These are phyloP conservation scores for Polychytrium aggregatum DNA, from an alignment of 192 early-diverging fungal species.

Conservation along the genomic window DNA sequence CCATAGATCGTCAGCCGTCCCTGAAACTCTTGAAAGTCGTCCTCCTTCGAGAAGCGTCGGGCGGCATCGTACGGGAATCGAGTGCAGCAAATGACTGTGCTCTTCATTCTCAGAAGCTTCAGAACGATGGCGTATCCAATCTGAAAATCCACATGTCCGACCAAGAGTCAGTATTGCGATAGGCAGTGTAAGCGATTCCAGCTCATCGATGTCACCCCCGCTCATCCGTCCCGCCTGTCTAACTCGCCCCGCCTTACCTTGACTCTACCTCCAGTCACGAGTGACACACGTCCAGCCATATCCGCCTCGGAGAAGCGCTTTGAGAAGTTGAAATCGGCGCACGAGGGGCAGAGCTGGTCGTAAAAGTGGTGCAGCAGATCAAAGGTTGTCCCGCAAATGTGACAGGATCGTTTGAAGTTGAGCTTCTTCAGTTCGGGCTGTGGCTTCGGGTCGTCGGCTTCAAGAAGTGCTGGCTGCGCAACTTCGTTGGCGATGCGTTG, in stretches of 20 bases:
- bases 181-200: constrained; percentile 3
- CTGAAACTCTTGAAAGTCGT: constrained; percentile 23
- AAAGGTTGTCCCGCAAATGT: constrained; percentile 31
- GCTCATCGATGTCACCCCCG: constrained; percentile 7
- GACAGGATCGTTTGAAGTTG: constrained; percentile 33
- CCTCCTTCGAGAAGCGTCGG: constrained; percentile 32
- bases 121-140: constrained; percentile 44
- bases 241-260: no score
- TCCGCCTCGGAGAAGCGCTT: constrained; percentile 33
- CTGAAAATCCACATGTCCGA: constrained; percentile 8
- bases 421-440: constrained; percentile 11
- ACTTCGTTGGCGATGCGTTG: constrained; percentile 1
- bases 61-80: constrained; percentile 44
- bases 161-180: no score
- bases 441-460: neutral
- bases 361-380: constrained; percentile 36
- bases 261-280: constrained; percentile 44
- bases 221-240: no score
- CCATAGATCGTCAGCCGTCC: constrained; percentile 33
- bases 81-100: constrained; percentile 41
- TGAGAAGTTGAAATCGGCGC: constrained; percentile 36
- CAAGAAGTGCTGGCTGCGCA: neutral
- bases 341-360: constrained; percentile 38
- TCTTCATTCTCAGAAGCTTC: constrained; percentile 42
- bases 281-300: constrained; percentile 35